phyloP scores from a whole-genome alignment of 148 eudicot species.

The Agrostemma githago region DNA sequence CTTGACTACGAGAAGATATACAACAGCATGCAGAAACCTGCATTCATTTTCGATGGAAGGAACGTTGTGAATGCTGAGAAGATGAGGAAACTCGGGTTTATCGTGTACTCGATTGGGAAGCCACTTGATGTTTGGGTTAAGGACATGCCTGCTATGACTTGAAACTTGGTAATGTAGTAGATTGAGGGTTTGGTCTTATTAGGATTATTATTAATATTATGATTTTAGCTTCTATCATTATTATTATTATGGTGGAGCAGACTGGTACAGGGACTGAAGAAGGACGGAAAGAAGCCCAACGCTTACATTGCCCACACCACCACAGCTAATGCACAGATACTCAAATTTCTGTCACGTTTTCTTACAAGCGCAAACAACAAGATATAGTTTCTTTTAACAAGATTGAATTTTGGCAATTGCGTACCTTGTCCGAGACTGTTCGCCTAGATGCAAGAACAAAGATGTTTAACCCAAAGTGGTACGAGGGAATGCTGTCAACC shows the following conservation, averaged over 20 bases:
- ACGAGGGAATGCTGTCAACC: too few relatives aligned
- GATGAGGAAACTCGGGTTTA: constrained; percentile 60
- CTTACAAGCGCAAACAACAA: background rate
- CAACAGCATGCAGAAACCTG: constrained; percentile 73
- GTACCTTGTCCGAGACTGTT: constrained; percentile 59
- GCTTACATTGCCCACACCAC: constrained; percentile 70
- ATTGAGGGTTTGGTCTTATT: too few relatives aligned
- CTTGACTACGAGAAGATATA: constrained; percentile 55
- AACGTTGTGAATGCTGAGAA: constrained; percentile 41
- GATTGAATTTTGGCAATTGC: background rate
- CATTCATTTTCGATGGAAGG: constrained; percentile 69
- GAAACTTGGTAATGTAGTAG: too few relatives aligned
- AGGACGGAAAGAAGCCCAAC: constrained; percentile 93
- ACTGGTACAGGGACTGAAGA: constrained; percentile 80
- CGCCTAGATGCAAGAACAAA: constrained; percentile 89
- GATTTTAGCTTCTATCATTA: too few relatives aligned
- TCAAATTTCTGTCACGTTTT: background rate
- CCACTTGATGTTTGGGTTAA: constrained; percentile 73
- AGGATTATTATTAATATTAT: too few relatives aligned
- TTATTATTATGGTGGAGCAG: too few relatives aligned
- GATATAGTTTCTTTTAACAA: background rate
- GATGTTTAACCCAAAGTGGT: constrained; percentile 57
- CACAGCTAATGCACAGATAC: constrained; percentile 58
- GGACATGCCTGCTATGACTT: constrained; percentile 61
- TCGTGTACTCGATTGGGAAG: constrained; percentile 73